Evolutionary conservation across 1,139 yeast genomes (phyloP).

Genomic region (Pichia norvegensis): DNA sequence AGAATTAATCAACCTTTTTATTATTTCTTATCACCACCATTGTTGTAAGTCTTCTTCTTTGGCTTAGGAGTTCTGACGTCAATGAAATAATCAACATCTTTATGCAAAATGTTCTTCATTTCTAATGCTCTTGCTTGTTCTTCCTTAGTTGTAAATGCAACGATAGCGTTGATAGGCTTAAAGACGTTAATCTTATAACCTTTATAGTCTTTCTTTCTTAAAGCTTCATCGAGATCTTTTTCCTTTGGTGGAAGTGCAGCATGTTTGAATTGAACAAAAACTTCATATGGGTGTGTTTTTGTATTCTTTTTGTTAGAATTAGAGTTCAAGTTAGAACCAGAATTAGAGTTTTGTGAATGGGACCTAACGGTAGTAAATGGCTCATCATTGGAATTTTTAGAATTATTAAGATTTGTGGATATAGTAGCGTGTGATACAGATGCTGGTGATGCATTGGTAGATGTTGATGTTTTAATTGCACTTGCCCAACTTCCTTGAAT

Average conservation of each 20-base stretch:
- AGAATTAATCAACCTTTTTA: background rate
- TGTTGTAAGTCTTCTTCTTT: slow-evolving; percentile 4
- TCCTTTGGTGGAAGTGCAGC: background rate
- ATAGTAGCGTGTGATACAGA: background rate
- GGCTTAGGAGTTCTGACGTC: slow-evolving; percentile 1
- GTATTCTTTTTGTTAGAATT: background rate
- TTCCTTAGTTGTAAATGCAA: background rate
- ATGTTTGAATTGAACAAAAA: background rate
- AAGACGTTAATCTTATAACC: background rate
- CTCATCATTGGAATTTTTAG: background rate
- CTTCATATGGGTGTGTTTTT: background rate
- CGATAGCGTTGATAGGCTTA: background rate
- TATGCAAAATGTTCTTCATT: background rate
- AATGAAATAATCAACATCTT: slow-evolving; percentile 1
- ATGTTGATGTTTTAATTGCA: background rate
- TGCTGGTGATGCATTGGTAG: background rate
- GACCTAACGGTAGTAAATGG: background rate
- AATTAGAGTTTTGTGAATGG: background rate
- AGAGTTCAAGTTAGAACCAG: background rate
- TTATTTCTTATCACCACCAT: slow-evolving; percentile 1
- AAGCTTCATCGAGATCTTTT: background rate
- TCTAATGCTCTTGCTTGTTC: background rate
- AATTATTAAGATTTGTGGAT: background rate
- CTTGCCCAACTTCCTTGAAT: background rate
- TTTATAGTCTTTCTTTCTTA: background rate